Evolutionary conservation across 768 basidiomycete species (phyloP), one percentile per base, ranked within the genome.

Genomic region (Solioccasus polychromus): DNA sequence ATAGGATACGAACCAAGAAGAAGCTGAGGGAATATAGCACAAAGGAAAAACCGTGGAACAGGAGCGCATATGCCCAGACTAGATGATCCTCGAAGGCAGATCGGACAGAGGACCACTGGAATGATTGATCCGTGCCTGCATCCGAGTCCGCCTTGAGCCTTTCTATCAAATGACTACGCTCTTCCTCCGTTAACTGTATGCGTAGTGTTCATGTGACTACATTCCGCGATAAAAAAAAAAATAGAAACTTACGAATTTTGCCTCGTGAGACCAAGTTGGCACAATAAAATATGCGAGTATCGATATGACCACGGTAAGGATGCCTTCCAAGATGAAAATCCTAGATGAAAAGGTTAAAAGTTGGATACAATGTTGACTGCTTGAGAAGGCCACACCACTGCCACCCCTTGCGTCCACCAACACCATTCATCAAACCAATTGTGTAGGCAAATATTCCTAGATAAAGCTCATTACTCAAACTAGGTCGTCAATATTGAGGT

Each of bases 41-140:
- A 51, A 80, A 81, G 3, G 82, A 75, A 53, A 77, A 80, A 1
- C 77, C 80, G 48, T 83, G 81, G 62, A 82, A 82, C 1, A 82
- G 65, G 17, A 80, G 54, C 0, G 78, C 78, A 57, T 83, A 83
- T 4, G 67, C 75, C 77, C 79, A 81, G 12, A 79, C 76, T 14
- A 82, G 64, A 46, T 75, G 80, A 51, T 85, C 79, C 36, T 64
- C 71, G 49, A 80, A 67, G 7, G 80, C 79, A 50, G 80, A 78
- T 12, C 67, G 64, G 31, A 82, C 80, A 36, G 75, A 79, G 32
- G 60, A 53, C 81, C 82, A 83, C 29, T 74, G 68, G 46, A 85
- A 83, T 20, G 66, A 66, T 51, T 83, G 82, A 17, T 71, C 53
- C 28, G 71, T 67, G 1, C 68, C 77, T 2, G 78, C 74, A 56